Evolutionary conservation across 306 rosid species (phyloP), one percentile per base, ranked within the genome.

Genomic region (Lotus japonicus): DNA sequence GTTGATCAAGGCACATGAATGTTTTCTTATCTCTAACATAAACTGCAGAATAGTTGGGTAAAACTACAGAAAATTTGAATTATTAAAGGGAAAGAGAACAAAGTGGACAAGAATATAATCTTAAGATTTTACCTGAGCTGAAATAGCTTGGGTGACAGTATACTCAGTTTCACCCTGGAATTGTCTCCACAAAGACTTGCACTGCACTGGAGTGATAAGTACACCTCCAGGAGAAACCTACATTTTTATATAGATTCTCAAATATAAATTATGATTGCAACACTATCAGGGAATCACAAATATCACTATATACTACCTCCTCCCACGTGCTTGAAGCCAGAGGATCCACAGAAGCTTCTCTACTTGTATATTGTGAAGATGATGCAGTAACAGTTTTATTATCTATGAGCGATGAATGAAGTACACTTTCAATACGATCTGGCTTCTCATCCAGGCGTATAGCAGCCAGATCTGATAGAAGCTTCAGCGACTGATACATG

Each of bases 181-280:
- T 67, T 85, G 97, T 77, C 96, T 85, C 98, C 98, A 92, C 84
- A 92, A 72, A 61, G 90, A 82, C 71, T 88, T 92, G 86, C 98
- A 90, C 49, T 83, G 97, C 54, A 85, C 90, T 15, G 98, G 98
- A 38, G 90, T 72, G 58, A 92, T 79, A 64, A 92, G 77, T 23
- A 86, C 79, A 71, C 88, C 82, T 74, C 49, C 71, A 39, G 84
- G 79, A 23, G 90, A 53, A 73, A 92, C 91, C 98, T 92, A 46
- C 43, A 82, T 42, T 64, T 64, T 33, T 21, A 10, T n/a, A 54
- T 10, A 28, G 23, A 77, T 49, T 56, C 43, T 55, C 64, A 52
- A 31, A 67, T 53, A 73, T 51, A 55, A 23, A 45, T 43, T 80
- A 39, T 53, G 44, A 72, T 48, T 19, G 50, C 57, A 54, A 50